A percentile compares a stretch with the other conserved stretches of the same genome.
Evolutionary conservation across 164 flowering plant species (phyloP).

Genomic region (Stephania yunnanensis): DNA sequence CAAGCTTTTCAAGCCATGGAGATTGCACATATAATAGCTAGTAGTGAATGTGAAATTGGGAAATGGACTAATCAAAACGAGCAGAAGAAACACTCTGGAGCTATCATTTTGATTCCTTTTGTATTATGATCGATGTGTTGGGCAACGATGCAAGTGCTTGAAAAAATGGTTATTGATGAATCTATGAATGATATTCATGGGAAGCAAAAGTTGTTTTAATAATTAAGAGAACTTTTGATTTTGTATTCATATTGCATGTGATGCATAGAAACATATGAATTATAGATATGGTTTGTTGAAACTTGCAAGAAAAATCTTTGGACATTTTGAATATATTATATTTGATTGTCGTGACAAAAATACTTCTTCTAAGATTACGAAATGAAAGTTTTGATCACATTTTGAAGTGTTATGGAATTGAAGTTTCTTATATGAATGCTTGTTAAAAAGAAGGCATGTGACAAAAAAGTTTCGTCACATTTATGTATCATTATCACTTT

Average conservation of each 20-base stretch:
- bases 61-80: constrained; percentile 1
- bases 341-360: neutral
- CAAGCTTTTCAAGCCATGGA: no score
- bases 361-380: neutral
- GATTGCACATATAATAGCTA: no score
- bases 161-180: neutral
- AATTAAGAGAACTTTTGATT: neutral
- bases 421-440: no score
- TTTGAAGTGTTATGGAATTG: neutral
- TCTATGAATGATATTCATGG: neutral
- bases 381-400: neutral
- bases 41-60: neutral
- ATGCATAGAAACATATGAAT: neutral
- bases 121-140: neutral
- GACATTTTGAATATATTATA: neutral
- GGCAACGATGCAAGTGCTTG: neutral
- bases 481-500: neutral
- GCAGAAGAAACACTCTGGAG: neutral
- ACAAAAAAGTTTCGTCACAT: neutral
- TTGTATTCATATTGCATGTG: constrained; percentile 1
- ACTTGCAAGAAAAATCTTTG: neutral
- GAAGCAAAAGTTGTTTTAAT: neutral
- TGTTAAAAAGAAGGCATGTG: neutral
- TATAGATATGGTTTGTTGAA: neutral
- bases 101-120: neutral